Evolutionary conservation across 495 filamentous ascomycete genomes (phyloP).

Genomic region (Usnea hakonensis): DNA sequence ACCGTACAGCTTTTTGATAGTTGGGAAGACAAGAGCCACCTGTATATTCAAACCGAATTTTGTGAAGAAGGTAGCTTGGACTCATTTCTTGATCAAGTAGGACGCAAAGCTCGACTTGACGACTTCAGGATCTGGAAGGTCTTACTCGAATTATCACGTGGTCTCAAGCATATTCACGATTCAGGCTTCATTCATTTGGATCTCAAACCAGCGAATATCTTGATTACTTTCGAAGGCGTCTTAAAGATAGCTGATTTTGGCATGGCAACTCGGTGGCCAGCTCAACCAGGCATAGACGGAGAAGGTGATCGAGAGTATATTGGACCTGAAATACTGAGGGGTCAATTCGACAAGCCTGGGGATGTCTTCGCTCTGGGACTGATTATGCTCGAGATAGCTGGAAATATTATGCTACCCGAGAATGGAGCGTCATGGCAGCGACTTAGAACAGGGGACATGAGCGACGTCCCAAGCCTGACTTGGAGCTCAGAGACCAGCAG

Average conservation of each 20-base stretch:
- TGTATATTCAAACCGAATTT: constrained; percentile 96
- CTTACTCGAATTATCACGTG: constrained; percentile 70
- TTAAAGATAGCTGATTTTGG: constrained; percentile 97
- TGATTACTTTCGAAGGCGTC: constrained; percentile 83
- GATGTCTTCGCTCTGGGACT: constrained; percentile 92
- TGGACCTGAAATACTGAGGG: constrained; percentile 79
- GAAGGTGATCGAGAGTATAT: constrained; percentile 97
- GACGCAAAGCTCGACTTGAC: constrained; percentile 76
- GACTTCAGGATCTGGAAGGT: constrained; percentile 99
- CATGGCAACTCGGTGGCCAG: constrained; percentile 75
- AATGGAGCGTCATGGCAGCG: constrained; percentile 86
- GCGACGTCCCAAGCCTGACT: constrained; percentile 75
- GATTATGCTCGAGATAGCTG: constrained; percentile 88
- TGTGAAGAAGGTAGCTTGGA: constrained; percentile 89
- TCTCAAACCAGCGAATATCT: constrained; percentile 87
- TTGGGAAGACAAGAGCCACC: constrained; percentile 74
- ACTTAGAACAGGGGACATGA: constrained; percentile 78
- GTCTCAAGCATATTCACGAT: constrained; percentile 79
- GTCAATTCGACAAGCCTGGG: constrained; percentile 77
- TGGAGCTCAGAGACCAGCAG: constrained; percentile 58
- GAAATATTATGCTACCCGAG: constrained; percentile 83
- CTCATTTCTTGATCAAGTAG: constrained; percentile 68
- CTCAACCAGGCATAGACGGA: constrained; percentile 65
- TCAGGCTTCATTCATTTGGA: constrained; percentile 88
- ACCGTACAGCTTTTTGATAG: constrained; percentile 69